Percentiles rank a stretch among this genome's conserved stretches.
Conservation (phyloP, 1,139 yeast species). For the Nakaseomyces kungkrabaensis region DNA sequence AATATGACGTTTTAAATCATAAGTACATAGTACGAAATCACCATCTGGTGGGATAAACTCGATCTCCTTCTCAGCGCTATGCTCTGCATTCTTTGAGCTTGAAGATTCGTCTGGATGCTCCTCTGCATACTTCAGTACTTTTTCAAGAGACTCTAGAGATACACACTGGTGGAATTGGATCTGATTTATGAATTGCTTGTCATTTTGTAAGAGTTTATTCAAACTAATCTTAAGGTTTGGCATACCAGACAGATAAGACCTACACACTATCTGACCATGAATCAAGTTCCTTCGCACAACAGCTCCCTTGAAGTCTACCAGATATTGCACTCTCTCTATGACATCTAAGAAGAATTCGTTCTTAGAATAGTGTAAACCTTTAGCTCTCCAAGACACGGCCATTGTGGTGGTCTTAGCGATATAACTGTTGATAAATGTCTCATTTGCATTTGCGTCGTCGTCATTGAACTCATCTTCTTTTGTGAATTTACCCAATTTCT, state of each 20-base stretch:
- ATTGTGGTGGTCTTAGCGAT: slow-evolving; percentile 64
- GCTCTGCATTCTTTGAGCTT: not conserved
- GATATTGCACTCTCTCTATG: slow-evolving; percentile 53
- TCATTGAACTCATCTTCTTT: not conserved
- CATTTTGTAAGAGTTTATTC: slow-evolving; percentile 45
- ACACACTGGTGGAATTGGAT: slow-evolving; percentile 76
- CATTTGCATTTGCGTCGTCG: slow-evolving; percentile 10
- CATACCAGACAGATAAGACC: slow-evolving; percentile 69
- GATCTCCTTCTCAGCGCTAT: slow-evolving; percentile 40
- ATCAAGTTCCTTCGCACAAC: slow-evolving; percentile 54
- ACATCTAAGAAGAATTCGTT: slow-evolving; percentile 74
- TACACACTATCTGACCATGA: slow-evolving; percentile 54
- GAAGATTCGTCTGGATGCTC: not conserved
- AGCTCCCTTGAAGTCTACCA: slow-evolving; percentile 46
- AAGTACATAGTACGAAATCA: slow-evolving; percentile 50
- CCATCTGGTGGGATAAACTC: slow-evolving; percentile 78
- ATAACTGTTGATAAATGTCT: slow-evolving; percentile 44
- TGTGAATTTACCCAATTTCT: slow-evolving; percentile 4
- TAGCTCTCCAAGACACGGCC: slow-evolving; percentile 72
- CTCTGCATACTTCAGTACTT: slow-evolving; percentile 5
- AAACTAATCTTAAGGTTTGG: slow-evolving; percentile 59
- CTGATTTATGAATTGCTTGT: slow-evolving; percentile 35
- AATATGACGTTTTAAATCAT: slow-evolving; percentile 30
- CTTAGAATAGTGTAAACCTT: slow-evolving; percentile 66
- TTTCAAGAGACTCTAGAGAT: slow-evolving; percentile 46